phyloP scores from a whole-genome alignment of 2,329 filamentous ascomycete genomes.

The Simplicillium aogashimaense region DNA sequence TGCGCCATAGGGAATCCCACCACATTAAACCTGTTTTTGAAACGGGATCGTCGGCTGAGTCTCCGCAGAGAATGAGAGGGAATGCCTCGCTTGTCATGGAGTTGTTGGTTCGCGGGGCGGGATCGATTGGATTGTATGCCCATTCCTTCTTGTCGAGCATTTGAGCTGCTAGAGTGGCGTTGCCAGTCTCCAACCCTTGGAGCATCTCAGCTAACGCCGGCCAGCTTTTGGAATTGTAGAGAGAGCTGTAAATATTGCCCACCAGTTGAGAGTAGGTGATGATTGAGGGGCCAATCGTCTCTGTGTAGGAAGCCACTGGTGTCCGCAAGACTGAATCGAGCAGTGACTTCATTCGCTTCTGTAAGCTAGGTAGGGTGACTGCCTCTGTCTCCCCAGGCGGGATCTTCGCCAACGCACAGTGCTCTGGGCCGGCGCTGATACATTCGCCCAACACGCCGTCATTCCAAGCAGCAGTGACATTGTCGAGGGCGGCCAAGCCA shows the following conservation, averaged over 20 bases:
- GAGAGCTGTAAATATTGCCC: slow-evolving; percentile 23
- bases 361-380: slow-evolving; percentile 24
- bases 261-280: slow-evolving; percentile 35
- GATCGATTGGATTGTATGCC: slow-evolving; percentile 29
- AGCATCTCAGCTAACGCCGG: slow-evolving; percentile 25
- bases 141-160: slow-evolving; percentile 27
- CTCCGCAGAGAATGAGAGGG: slow-evolving; percentile 32
- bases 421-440: slow-evolving; percentile 31
- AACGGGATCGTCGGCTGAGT: slow-evolving; percentile 31
- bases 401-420: slow-evolving; percentile 31
- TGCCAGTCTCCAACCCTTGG: slow-evolving; percentile 32
- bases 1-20: slow-evolving; percentile 35
- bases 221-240: slow-evolving; percentile 35
- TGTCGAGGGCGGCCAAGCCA: slow-evolving; percentile 36
- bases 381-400: slow-evolving; percentile 12
- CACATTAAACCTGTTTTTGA: slow-evolving; percentile 28
- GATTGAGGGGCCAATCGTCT: slow-evolving; percentile 28
- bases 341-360: slow-evolving; percentile 27
- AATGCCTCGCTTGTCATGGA: slow-evolving; percentile 28
- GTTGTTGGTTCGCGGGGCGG: slow-evolving; percentile 14
- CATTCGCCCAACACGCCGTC: slow-evolving; percentile 42
- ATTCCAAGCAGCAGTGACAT: slow-evolving; percentile 36
- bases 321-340: slow-evolving; percentile 25
- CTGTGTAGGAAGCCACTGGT: slow-evolving; percentile 27
- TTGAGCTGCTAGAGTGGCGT: slow-evolving; percentile 28